These are phyloP conservation scores for Pythium dissotocum DNA, from an alignment of 352 stramenopile species.

Conservation along the genomic window DNA sequence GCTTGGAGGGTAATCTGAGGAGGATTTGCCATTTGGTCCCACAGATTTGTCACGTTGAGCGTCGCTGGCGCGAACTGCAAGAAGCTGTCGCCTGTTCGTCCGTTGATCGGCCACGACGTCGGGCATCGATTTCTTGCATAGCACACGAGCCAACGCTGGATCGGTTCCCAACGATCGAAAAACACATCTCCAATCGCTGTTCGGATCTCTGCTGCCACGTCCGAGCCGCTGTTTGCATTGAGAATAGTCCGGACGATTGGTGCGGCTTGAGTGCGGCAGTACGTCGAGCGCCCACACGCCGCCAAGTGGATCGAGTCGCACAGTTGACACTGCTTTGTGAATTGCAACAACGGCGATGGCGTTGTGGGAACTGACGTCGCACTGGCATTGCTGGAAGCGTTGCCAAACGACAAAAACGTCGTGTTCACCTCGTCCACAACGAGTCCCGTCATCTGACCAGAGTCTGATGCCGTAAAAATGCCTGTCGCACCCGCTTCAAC, in stretches of 20 bases:
- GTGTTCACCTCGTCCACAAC: background rate
- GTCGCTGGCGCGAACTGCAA: background rate
- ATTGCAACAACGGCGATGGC: background rate
- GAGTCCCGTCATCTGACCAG: background rate
- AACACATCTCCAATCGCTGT: background rate
- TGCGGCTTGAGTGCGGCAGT: background rate
- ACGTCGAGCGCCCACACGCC: background rate
- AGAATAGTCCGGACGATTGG: background rate
- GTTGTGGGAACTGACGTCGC: background rate
- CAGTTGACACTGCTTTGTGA: background rate
- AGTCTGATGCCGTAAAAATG: background rate
- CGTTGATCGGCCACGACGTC: background rate
- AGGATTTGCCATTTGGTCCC: background rate
- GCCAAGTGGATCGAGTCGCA: background rate
- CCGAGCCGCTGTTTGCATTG: background rate
- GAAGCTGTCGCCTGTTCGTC: background rate
- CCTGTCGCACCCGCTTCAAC: background rate
- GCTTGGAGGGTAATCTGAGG: background rate
- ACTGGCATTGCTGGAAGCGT: background rate
- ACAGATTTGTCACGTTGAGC: background rate
- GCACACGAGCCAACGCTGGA: constrained; percentile 10
- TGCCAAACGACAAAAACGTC: background rate
- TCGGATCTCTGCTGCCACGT: background rate
- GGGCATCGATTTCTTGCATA: background rate
- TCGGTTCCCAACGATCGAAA: constrained; percentile 4